phyloP scores from a whole-genome alignment of 768 basidiomycete genomes.

The Boletus speciosus region DNA sequence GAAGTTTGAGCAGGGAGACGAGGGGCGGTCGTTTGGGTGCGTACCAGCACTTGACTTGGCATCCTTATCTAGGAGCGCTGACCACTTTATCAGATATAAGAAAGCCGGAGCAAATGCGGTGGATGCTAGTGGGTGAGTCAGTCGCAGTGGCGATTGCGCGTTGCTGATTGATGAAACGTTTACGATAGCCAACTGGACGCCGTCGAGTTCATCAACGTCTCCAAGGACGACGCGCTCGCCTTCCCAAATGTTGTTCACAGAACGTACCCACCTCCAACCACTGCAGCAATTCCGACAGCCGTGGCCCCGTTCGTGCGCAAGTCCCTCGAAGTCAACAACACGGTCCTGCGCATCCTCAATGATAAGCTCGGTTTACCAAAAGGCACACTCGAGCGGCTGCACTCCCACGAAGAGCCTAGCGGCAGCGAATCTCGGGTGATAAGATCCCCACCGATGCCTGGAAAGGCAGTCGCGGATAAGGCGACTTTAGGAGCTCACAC shows the following conservation, averaged over 20 bases:
- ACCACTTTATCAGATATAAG: slow-evolving; percentile 45
- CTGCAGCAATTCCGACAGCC: slow-evolving; percentile 45
- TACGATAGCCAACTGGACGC: slow-evolving; percentile 37
- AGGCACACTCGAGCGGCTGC: slow-evolving; percentile 43
- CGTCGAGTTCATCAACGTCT: slow-evolving; percentile 62
- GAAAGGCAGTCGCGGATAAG: slow-evolving; percentile 27
- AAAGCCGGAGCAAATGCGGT: slow-evolving; percentile 59
- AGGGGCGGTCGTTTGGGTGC: slow-evolving; percentile 39
- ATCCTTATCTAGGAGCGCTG: background rate
- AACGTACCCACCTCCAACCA: slow-evolving; percentile 53
- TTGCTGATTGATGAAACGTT: background rate
- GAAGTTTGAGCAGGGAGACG: slow-evolving; percentile 42
- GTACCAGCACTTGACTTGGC: background rate
- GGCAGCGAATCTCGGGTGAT: slow-evolving; percentile 58
- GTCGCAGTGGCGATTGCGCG: background rate
- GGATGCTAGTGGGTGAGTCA: slow-evolving; percentile 48
- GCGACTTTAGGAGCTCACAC: slow-evolving; percentile 64
- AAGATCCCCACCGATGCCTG: slow-evolving; percentile 42
- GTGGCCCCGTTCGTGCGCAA: slow-evolving; percentile 56
- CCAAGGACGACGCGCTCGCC: slow-evolving; percentile 65
- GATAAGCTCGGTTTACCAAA: slow-evolving; percentile 50
- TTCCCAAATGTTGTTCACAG: slow-evolving; percentile 53
- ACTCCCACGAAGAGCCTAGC: slow-evolving; percentile 45
- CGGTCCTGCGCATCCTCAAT: slow-evolving; percentile 54
- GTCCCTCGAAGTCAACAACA: slow-evolving; percentile 53